Base-by-base conservation (phyloP, 805 yeast species). In the Schwanniomyces polymorphus region DNA sequence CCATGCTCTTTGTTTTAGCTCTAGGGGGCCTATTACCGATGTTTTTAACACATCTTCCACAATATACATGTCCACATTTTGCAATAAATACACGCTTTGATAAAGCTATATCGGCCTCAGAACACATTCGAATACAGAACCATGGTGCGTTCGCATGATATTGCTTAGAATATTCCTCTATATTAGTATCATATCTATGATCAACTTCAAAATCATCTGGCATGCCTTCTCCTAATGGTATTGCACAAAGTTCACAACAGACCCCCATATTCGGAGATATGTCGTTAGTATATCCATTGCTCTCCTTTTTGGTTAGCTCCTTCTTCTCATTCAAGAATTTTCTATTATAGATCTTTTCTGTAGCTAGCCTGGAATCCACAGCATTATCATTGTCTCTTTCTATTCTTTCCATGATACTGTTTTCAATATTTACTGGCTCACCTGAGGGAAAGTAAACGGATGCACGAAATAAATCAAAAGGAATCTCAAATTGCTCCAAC, bases 31-130 rank as follows among this genome's bases (percentile, higher is more conserved):
- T 58, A 55, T 78, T 75, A 14, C 77, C 78, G n/a, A 86, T 81
- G 55, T 82, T 78, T 53, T 80, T 80, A 18, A 86, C 86, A 66
- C 97, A 90, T 37, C 92, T 66, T 1, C 97, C 97, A 64, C 97
- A 90, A 61, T 81, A 90, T 0, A 84, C 78, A 68, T 90, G 97
- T 0, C 97, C 97, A 70, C 97, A 90, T 34, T 64, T 67, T 0
- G 88, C 78, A 16, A 77, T 75, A 58, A 84, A 90, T 2, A 86
- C 78, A 49, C 90, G 76, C 56, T 75, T 81, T 0, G 91, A 85
- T 28, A 87, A 67, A 46, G 79, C 84, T 16, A 68, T 57, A 57
- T 88, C 95, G 0, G 71, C 68, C 9, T 70, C 74, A 0, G 84
- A 76, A n/a, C 84, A 67, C 25, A 69, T 66, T 12, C 64, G 59